A percentile compares a stretch with the other conserved stretches of the same genome.
Conservation (phyloP, 2,329 filamentous ascomycete species). For the Diplodia mutila region DNA sequence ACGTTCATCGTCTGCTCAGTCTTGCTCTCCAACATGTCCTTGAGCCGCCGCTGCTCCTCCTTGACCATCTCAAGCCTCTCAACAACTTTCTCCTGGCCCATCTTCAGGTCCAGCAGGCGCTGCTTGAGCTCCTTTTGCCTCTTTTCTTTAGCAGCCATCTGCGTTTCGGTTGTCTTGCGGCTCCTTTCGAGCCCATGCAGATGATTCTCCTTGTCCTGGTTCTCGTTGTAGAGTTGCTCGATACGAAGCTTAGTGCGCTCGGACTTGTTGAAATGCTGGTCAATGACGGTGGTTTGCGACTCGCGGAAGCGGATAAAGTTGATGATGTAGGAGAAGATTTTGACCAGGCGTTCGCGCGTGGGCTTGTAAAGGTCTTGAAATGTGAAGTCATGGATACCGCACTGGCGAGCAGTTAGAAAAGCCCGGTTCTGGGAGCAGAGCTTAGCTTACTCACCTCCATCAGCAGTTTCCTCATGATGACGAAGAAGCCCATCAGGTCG, state of each 20-base stretch:
- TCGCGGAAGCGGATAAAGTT: slow-evolving; percentile 98
- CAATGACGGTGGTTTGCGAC: slow-evolving; percentile 85
- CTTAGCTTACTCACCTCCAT: slow-evolving; percentile 56
- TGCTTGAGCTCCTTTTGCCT: slow-evolving; percentile 87
- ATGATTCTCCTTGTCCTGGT: slow-evolving; percentile 81
- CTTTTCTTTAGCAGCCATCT: slow-evolving; percentile 81
- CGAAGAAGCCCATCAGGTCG: slow-evolving; percentile 95
- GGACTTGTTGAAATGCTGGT: slow-evolving; percentile 89
- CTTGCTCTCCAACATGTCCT: slow-evolving; percentile 71
- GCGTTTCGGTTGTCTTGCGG: slow-evolving; percentile 76
- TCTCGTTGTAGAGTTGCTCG: slow-evolving; percentile 81
- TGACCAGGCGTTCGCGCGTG: slow-evolving; percentile 85
- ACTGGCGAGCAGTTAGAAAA: slow-evolving; percentile 54
- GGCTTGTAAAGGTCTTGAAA: slow-evolving; percentile 92
- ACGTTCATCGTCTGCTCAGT: slow-evolving; percentile 70
- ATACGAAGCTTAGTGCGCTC: slow-evolving; percentile 86
- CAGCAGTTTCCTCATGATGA: slow-evolving; percentile 77
- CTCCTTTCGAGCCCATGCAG: slow-evolving; percentile 81
- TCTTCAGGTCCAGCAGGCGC: slow-evolving; percentile 76
- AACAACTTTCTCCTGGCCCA: slow-evolving; percentile 80
- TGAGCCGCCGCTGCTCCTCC: slow-evolving; percentile 76
- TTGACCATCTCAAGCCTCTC: slow-evolving; percentile 83
- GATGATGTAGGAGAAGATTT: slow-evolving; percentile 97
- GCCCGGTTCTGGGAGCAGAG: background rate
- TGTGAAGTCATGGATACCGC: slow-evolving; percentile 89